Evolutionary conservation across 305 asterid species (phyloP).

Genomic region (Fraxinus platypoda): DNA sequence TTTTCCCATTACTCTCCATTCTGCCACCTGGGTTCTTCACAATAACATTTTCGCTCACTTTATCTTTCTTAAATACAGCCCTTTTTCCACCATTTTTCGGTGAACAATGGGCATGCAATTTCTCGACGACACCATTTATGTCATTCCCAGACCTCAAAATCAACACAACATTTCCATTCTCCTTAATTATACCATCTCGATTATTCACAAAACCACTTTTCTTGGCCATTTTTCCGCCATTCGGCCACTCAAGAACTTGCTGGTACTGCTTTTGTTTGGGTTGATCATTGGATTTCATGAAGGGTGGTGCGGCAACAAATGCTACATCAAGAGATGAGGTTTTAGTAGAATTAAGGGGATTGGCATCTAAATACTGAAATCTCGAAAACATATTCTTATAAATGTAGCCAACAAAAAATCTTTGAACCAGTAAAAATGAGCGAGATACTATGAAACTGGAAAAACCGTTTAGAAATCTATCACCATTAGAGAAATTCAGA

Average conservation of each 20-base stretch:
- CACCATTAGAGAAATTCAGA: no score
- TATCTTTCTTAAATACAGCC: constrained; percentile 24
- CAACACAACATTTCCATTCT: constrained; percentile 25
- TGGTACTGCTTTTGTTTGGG: constrained; percentile 33
- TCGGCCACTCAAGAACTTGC: constrained; percentile 21
- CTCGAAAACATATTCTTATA: constrained; percentile 46
- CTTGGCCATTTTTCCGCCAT: constrained; percentile 15
- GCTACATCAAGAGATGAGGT: constrained; percentile 34
- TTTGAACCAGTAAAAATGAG: neutral
- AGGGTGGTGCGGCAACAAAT: constrained; percentile 40
- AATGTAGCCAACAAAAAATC: neutral
- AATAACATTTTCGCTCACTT: neutral
- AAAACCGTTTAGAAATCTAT: neutral
- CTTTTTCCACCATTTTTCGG: constrained; percentile 36
- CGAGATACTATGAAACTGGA: neutral
- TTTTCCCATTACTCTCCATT: constrained; percentile 20
- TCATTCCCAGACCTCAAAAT: constrained; percentile 22
- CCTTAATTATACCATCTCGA: constrained; percentile 27
- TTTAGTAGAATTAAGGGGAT: constrained; percentile 39
- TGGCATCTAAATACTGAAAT: constrained; percentile 53
- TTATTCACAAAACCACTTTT: constrained; percentile 17
- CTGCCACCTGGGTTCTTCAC: constrained; percentile 24
- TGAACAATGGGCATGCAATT: constrained; percentile 35
- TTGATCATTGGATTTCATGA: constrained; percentile 28
- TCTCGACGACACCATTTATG: constrained; percentile 27